Conservation (phyloP, 345 rosid species). For the Corchorus capsularis region DNA sequence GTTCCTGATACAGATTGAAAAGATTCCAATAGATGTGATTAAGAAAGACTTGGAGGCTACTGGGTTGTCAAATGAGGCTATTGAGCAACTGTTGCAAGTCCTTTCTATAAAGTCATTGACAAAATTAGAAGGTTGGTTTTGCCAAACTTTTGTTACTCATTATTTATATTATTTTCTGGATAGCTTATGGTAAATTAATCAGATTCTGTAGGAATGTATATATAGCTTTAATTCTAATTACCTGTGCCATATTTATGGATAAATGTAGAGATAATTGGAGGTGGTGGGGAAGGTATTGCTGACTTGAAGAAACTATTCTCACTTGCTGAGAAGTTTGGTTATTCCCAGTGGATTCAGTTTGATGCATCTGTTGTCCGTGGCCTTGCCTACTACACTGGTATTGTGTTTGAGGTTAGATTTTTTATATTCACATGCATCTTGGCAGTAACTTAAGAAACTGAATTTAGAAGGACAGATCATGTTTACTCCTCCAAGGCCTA, state of each 20-base stretch:
- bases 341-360: conserved; percentile 92
- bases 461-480: neutral
- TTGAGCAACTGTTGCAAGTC: conserved; percentile 70
- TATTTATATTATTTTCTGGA: neutral
- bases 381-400: conserved; percentile 95
- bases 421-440: conserved; percentile 3
- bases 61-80: too few species aligned
- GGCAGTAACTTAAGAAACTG: conserved; percentile 9
- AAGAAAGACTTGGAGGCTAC: conserved; percentile 65
- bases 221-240: conserved; percentile 11
- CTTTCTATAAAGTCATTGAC: conserved; percentile 76
- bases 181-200: neutral
- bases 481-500: neutral
- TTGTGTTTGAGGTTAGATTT: conserved; percentile 88
- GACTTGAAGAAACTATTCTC: conserved; percentile 79
- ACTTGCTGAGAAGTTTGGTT: conserved; percentile 90
- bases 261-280: conserved; percentile 70
- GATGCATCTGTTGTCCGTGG: conserved; percentile 98
- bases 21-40: conserved; percentile 74
- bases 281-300: conserved; percentile 79
- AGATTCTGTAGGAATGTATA: neutral
- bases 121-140: conserved; percentile 71
- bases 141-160: conserved; percentile 3
- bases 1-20: conserved; percentile 58
- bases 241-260: conserved; percentile 15